Conservation (phyloP, 441 rosid species). For the Mallotus japonicus region DNA sequence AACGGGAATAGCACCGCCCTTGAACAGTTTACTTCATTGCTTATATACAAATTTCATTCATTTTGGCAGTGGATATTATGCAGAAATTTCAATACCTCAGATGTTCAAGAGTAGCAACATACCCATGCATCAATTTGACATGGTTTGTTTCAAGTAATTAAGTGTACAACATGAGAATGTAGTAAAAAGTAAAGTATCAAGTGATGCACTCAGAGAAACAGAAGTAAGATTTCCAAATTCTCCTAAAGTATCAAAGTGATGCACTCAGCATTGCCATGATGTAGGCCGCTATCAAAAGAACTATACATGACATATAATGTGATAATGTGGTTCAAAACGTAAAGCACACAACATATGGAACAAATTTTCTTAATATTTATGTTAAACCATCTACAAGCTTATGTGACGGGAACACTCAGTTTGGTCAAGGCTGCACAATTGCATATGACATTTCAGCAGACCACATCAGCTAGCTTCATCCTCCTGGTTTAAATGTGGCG, state of each 20-base stretch:
- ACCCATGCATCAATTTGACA: background rate
- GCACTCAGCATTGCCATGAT: background rate
- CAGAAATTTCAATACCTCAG: background rate
- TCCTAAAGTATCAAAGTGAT: background rate
- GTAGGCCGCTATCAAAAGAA: background rate
- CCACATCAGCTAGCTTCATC: conserved; percentile 14
- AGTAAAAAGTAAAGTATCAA: too few species aligned
- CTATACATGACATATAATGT: conserved; percentile 31
- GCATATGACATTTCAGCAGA: background rate
- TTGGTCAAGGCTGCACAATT: background rate
- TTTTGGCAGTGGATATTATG: background rate
- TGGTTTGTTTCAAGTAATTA: too few species aligned
- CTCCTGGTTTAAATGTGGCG: conserved; percentile 27
- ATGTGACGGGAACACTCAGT: too few species aligned
- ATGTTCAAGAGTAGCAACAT: background rate
- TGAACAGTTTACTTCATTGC: background rate
- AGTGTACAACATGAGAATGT: too few species aligned
- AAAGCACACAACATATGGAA: conserved; percentile 16
- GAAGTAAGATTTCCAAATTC: background rate
- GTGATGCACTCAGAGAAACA: too few species aligned
- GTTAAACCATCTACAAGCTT: too few species aligned
- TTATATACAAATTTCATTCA: background rate
- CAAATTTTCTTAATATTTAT: background rate
- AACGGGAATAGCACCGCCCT: background rate
- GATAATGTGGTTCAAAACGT: conserved; percentile 6